Evolutionary conservation across 257 asterid genomes (phyloP).

Genomic region (Striga asiatica): DNA sequence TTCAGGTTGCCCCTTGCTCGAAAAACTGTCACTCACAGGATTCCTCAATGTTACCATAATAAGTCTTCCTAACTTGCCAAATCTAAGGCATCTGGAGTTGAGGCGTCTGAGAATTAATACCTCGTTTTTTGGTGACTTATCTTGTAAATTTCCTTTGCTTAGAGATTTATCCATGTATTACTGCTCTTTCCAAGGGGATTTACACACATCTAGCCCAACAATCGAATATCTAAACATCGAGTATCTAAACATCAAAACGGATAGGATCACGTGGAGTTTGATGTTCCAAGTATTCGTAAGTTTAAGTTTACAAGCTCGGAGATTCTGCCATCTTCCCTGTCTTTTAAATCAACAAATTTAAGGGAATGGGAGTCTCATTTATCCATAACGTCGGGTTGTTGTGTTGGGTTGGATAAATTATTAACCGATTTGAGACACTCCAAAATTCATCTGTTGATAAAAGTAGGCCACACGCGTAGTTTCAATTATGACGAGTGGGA

Average conservation of each 20-base stretch:
- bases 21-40: background rate
- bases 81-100: background rate
- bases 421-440: background rate
- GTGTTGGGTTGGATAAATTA: background rate
- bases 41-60: background rate
- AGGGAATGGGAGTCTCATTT: background rate
- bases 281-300: constrained; percentile 9
- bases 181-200: background rate
- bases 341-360: background rate
- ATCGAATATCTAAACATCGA: background rate
- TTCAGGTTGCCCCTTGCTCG: background rate
- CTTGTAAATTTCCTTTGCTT: background rate
- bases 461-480: too few relatives aligned
- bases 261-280: background rate
- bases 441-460: background rate
- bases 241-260: background rate
- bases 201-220: background rate
- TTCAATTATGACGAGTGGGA: background rate
- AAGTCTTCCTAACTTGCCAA: background rate
- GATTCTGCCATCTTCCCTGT: background rate
- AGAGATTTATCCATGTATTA: background rate
- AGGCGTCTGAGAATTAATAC: background rate
- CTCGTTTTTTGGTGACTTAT: background rate
- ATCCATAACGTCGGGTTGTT: background rate
- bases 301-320: background rate